Evolutionary conservation across 1,284 basidiomycete genomes (phyloP).

Genomic region (Ustilago trichophora): DNA sequence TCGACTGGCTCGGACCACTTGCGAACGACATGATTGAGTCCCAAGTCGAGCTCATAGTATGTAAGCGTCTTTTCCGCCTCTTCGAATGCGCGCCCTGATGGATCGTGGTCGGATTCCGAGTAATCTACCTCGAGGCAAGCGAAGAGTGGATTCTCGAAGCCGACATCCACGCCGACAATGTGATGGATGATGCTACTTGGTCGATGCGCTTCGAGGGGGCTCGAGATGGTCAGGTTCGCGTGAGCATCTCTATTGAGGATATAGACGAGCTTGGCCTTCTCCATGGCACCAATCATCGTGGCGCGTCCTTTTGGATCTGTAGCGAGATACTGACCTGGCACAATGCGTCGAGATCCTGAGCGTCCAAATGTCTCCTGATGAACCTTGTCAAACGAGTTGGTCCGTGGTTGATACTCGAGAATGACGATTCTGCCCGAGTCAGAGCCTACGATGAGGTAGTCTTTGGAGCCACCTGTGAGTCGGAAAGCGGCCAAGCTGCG

Average conservation of each 20-base stretch:
- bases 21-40: conserved; percentile 66
- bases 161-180: conserved; percentile 64
- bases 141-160: conserved; percentile 65
- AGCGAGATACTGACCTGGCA: conserved; percentile 64
- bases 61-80: conserved; percentile 57
- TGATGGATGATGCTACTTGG: conserved; percentile 60
- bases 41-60: conserved; percentile 66
- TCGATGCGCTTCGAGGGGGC: conserved; percentile 64
- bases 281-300: conserved; percentile 63
- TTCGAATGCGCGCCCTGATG: conserved; percentile 58
- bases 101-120: conserved; percentile 62
- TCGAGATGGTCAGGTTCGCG: conserved; percentile 65
- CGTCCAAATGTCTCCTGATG: conserved; percentile 65
- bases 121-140: conserved; percentile 65
- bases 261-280: conserved; percentile 65
- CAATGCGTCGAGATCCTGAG: conserved; percentile 62
- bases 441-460: conserved; percentile 64
- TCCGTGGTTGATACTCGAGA: conserved; percentile 57
- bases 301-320: conserved; percentile 65
- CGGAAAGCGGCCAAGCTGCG: conserved; percentile 62
- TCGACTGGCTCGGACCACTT: conserved; percentile 64
- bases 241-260: conserved; percentile 63
- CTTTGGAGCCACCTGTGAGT: conserved; percentile 58
- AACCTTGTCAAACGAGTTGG: conserved; percentile 55
- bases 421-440: conserved; percentile 65